These are phyloP conservation scores for Penicillium steckii DNA, from an alignment of 495 filamentous ascomycete species.

Conservation along the genomic window DNA sequence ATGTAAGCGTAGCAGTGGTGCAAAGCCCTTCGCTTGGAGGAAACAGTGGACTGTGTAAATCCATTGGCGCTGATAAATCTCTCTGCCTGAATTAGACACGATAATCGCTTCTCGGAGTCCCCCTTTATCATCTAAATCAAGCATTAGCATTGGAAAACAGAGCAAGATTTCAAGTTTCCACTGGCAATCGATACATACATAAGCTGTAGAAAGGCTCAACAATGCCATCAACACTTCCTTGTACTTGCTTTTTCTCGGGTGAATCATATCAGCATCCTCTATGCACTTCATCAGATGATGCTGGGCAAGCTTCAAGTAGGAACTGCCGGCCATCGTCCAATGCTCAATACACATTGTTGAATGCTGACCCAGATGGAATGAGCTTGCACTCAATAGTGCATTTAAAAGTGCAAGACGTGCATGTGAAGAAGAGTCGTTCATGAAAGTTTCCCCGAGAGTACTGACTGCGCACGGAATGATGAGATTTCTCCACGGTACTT, in stretches of 20 bases:
- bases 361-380: constrained; percentile 15
- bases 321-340: constrained; percentile 5
- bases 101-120: constrained; percentile 11
- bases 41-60: constrained; percentile 12
- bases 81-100: constrained; percentile 16
- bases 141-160: too few species aligned
- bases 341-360: neutral
- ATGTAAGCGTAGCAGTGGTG: constrained; percentile 28
- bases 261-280: constrained; percentile 5
- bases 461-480: constrained; percentile 18
- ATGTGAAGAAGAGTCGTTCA: constrained; percentile 3
- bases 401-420: constrained; percentile 16
- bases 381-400: constrained; percentile 17
- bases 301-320: constrained; percentile 10
- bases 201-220: constrained; percentile 20
- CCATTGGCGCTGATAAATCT: constrained; percentile 18
- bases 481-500: constrained; percentile 13
- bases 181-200: constrained; percentile 9
- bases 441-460: constrained; percentile 13
- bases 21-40: constrained; percentile 16
- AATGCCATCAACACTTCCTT: constrained; percentile 23
- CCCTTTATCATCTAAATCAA: constrained; percentile 20
- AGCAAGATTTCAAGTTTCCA: neutral
- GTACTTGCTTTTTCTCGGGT: constrained; percentile 15
- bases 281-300: constrained; percentile 11